Conservation (phyloP, 441 rosid species). For the Gossypium davidsonii region DNA sequence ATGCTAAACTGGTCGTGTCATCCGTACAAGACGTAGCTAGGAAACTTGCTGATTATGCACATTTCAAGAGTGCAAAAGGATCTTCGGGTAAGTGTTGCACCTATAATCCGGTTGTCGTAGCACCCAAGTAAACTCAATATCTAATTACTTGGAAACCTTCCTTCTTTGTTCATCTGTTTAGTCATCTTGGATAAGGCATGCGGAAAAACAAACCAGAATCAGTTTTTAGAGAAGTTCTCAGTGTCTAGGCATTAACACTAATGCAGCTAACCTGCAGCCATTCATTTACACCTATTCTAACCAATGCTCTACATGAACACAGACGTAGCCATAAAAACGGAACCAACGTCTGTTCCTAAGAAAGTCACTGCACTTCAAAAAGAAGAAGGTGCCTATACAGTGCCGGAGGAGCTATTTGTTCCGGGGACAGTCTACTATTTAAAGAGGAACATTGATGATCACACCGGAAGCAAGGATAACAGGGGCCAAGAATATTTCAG, state of each 20-base stretch:
- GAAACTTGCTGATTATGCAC: slow-evolving; percentile 80
- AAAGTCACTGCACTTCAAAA: background rate
- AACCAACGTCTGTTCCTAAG: too few relatives aligned
- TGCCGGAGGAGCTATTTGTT: slow-evolving; percentile 63
- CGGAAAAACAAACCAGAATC: background rate
- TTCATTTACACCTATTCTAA: background rate
- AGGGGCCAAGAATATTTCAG: slow-evolving; percentile 47
- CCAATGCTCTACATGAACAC: slow-evolving; percentile 21
- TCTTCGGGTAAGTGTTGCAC: slow-evolving; percentile 36
- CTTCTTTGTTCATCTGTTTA: background rate
- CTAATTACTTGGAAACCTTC: background rate
- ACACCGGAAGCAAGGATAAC: slow-evolving; percentile 13
- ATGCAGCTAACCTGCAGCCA: background rate
- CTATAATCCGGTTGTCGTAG: background rate
- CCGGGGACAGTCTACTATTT: slow-evolving; percentile 75
- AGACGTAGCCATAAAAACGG: slow-evolving; percentile 24
- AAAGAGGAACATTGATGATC: slow-evolving; percentile 42
- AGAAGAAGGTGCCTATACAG: slow-evolving; percentile 6
- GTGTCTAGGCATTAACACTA: background rate
- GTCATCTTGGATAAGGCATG: background rate
- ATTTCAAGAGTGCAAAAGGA: slow-evolving; percentile 43
- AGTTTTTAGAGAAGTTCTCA: background rate
- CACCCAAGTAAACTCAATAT: background rate
- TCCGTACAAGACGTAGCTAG: slow-evolving; percentile 86
- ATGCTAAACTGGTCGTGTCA: slow-evolving; percentile 80